Base-by-base conservation (phyloP, 2,329 filamentous ascomycete species). In the Phyllosticta capitalensis region DNA sequence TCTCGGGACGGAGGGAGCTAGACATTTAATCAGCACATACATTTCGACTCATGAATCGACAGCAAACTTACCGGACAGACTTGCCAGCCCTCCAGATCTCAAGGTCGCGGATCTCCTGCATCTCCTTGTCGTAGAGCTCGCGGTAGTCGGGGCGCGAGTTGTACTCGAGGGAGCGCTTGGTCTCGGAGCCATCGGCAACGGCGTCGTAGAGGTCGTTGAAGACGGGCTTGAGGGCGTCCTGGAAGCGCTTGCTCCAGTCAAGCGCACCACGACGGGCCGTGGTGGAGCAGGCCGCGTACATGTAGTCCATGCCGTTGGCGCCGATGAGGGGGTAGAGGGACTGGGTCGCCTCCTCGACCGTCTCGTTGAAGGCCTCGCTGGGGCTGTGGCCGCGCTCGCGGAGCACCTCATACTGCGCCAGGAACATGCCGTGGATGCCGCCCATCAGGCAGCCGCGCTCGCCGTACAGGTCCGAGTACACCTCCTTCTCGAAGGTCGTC, bases 341-440 rank as follows among this genome's bases (percentile, higher is more conserved):
- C 85, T 99, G 94, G 57, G 94, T 99, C 66, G 94, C 94, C 85
- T 99, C 94, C 85, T 99, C 94, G 68, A 99, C 94, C 67, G 94
- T 99, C 90, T 99, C 94, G 86, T 99, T 99, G 88, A 99, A 99
- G 67, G 94, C 94, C 82, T 99, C 94, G 70, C 88, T 92, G 76
- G 94, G 94, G 79, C 84, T 89, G 87, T 99, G 94, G 79, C 94
- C 94, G 69, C 89, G 88, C 87, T 99, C 94, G 74, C 94, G 92
- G 79, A 99, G 92, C 68, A 99, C 94, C 85, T 99, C 94, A 85
- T 99, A 99, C 83, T 99, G 94, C 64, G 94, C 94, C 68, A 99
- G 90, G 89, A 99, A 99, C 94, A 99, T 99, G 76, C 94, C 94
- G 85, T 99, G 94, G 80, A 99, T 99, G 79, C 94, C 94, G 71